Conservation (phyloP, 768 basidiomycete species). For the Amanita thiersii region DNA sequence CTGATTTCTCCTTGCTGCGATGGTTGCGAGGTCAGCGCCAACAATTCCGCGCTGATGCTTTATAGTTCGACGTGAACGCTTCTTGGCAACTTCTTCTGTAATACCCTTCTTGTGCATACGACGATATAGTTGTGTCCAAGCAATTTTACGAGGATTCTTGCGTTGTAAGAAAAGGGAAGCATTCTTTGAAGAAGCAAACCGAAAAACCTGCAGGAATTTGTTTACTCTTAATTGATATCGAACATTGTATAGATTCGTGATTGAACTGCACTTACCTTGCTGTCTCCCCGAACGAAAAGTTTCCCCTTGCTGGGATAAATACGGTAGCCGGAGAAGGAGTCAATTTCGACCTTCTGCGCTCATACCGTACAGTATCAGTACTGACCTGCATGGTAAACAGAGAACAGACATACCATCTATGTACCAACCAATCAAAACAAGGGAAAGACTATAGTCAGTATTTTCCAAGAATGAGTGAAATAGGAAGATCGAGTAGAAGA, state of each 20-base stretch:
- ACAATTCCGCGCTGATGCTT: conserved; percentile 98
- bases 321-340: conserved; percentile 94
- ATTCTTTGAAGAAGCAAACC: conserved; percentile 89
- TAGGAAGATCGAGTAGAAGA: conserved; percentile 8
- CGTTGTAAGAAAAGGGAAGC: conserved; percentile 97
- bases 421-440: conserved; percentile 7
- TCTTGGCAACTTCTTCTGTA: conserved; percentile 99
- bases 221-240: background rate
- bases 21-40: conserved; percentile 88
- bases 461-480: background rate
- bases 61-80: conserved; percentile 91
- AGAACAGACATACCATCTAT: conserved; percentile 33
- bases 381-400: background rate
- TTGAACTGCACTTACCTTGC: conserved; percentile 54
- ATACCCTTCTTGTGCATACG: conserved; percentile 99
- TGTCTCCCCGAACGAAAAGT: conserved; percentile 92
- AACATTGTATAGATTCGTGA: background rate
- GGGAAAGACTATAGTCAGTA: background rate
- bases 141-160: conserved; percentile 99
- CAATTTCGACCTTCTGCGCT: conserved; percentile 92
- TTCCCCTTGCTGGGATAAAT: conserved; percentile 99
- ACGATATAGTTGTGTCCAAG: conserved; percentile 91
- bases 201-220: conserved; percentile 64
- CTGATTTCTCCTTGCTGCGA: conserved; percentile 90
- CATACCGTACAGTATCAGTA: conserved; percentile 15